Base-by-base conservation (phyloP, 352 stramenopile genomes). In the Globisporangium okanoganense region DNA sequence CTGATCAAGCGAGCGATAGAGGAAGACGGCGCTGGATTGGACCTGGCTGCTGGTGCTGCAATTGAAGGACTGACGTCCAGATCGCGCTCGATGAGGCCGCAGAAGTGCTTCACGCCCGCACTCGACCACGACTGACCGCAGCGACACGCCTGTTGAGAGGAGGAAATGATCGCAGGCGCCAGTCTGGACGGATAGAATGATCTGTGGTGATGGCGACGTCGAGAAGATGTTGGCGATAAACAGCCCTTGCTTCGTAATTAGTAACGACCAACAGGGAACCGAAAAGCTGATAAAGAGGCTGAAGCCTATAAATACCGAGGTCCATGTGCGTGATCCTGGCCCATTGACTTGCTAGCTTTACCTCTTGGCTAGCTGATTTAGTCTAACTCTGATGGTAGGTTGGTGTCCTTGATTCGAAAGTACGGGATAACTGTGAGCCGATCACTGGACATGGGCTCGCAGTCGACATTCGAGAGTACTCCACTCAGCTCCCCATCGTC, bases 61-160 rank as follows among this genome's bases (percentile, higher is more conserved):
- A n/a, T n/a, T n/a, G 14, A 66, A 1, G 14, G 29, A 6, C 4
- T 8, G 22, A 65, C 4, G 24, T 58, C 48, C 25, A 62, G 0
- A 29, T 56, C 53, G 16, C 49, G 22, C 48, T 73, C 70, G 49
- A 92, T 81, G 10, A 87, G 78, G 44, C 79, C 61, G 60, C 83
- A 91, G 24, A 91, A 88, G 63, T 93, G 83, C 43, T 62, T 71
- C 14, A 93, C 83, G 13, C 69, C 62, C 1, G 69, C 44, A 56
- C 87, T 81, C 13, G 69, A 71, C 83, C 81, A 93, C 63, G 81
- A 73, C 41, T 93, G 84, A 18, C 81, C 84, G 58, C 84, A 93
- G 59, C 70, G 70, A 47, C 81, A 91, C 59, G 43, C 16, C 8
- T 36, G 25, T 9, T 22, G 16, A 6, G 48, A 40, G 14, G 16